Base-by-base conservation (phyloP, 2,329 filamentous ascomycete genomes). In the Colletotrichum shisoi region DNA sequence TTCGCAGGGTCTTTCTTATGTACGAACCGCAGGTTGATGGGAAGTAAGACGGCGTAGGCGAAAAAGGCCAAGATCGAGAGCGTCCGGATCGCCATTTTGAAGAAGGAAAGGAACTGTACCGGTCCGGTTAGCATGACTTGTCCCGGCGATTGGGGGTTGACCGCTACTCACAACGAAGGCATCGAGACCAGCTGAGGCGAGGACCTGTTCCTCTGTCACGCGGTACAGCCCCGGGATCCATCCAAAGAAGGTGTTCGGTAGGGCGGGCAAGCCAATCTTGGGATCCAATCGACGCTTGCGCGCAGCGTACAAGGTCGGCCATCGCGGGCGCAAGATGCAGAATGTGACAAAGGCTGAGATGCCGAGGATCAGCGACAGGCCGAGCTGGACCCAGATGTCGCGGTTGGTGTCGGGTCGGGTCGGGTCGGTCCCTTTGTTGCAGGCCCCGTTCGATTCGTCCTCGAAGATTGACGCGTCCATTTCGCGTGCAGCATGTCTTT, bases 71-170 rank as follows among this genome's bases (percentile, higher is more conserved):
- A 91, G 58, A 91, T 81, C 17, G 86, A 81, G 57, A 98, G 89
- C 72, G 97, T 91, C 69, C 91, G 92, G 71, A 93, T 91, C 13
- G 94, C 90, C 88, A 98, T 95, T 76, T 94, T 96, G 84, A 97
- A 98, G 79, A 99, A 99, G 17, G 90, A 87, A 15, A 99, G 84
- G 75, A 99, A 97, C 86, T 80, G 31, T 15, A 3, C 27, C 3
- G 15, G 56, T 3, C 27, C 2, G 15, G 56, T 70, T 12, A 70
- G 62, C 13, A 17, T 11, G 24, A 8, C 12, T 1, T 9, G 5
- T 4, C 7, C 8, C 12, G 6, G 2, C 1, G 6, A 11, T 15
- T 2, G 1, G n/a, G 31, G 11, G 15, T 0, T n/a, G 17, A 4
- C 63, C 19, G 11, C 8, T 15, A 82, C 85, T 72, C 80, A 92